Evolutionary conservation across 2,329 filamentous ascomycete genomes (phyloP).

Genomic region (Fusarium lateritium): DNA sequence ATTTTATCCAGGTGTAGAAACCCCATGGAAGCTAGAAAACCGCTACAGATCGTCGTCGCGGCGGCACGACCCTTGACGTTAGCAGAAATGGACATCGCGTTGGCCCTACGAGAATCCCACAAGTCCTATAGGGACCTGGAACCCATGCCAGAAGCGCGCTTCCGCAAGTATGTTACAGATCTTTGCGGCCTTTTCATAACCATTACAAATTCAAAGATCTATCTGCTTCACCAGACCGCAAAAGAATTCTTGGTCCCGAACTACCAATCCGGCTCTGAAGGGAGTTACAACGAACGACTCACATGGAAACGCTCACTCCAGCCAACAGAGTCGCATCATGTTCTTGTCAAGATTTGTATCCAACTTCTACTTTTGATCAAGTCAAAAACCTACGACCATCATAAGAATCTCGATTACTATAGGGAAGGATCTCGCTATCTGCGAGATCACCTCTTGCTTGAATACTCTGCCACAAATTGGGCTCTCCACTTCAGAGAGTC

Average conservation of each 20-base stretch:
- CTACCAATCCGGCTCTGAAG: neutral
- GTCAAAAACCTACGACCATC: too few relatives aligned
- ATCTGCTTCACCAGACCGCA: constrained; percentile 45
- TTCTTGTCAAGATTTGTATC: constrained; percentile 37
- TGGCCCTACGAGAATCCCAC: constrained; percentile 23
- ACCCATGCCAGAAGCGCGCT: constrained; percentile 4
- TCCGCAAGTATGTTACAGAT: constrained; percentile 37
- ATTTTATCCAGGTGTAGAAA: constrained; percentile 42
- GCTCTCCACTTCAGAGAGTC: too few relatives aligned
- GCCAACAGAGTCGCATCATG: constrained; percentile 20
- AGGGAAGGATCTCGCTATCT: too few relatives aligned
- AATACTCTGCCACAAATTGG: too few relatives aligned
- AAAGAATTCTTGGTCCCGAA: constrained; percentile 40
- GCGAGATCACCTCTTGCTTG: too few relatives aligned
- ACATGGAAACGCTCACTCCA: constrained; percentile 32
- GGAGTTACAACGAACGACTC: neutral
- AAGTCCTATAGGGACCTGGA: constrained; percentile 24
- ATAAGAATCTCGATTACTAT: too few relatives aligned
- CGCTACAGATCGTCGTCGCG: constrained; percentile 47
- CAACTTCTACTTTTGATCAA: neutral
- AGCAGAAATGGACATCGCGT: constrained; percentile 41
- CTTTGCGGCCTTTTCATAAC: constrained; percentile 53
- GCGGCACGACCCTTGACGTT: constrained; percentile 45
- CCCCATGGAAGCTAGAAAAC: constrained; percentile 19
- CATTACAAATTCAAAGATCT: constrained; percentile 34